phyloP scores from a whole-genome alignment of 2,329 filamentous ascomycete species.

The Arthroderma sp. region DNA sequence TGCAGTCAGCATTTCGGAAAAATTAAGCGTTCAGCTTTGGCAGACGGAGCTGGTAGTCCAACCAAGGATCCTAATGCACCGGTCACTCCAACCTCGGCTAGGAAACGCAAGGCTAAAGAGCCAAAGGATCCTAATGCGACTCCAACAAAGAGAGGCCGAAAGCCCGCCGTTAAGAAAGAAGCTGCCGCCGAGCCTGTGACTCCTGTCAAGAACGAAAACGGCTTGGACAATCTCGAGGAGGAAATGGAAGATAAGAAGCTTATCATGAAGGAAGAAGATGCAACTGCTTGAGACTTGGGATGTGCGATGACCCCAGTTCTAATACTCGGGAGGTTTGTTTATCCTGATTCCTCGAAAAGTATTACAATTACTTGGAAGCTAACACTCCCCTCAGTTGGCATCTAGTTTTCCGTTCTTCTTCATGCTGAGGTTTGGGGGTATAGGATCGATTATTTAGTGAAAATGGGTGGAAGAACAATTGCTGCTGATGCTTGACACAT shows the following conservation, averaged over 20 bases:
- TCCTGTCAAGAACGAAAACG: background rate
- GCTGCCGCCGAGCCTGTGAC: background rate
- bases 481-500: too few species aligned
- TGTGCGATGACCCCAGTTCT: too few species aligned
- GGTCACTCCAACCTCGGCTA: background rate
- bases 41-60: background rate
- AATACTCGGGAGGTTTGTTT: too few species aligned
- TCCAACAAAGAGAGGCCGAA: slow-evolving; percentile 7
- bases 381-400: too few species aligned
- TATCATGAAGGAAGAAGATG: background rate
- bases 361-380: too few species aligned
- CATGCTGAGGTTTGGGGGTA: too few species aligned
- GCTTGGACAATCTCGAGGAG: background rate
- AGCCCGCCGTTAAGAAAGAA: slow-evolving; percentile 1
- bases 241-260: background rate
- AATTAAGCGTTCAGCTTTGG: slow-evolving; percentile 4
- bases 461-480: too few species aligned
- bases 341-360: too few species aligned
- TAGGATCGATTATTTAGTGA: too few species aligned
- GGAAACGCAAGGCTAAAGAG: slow-evolving; percentile 6
- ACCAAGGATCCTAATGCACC: background rate
- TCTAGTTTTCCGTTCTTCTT: too few species aligned
- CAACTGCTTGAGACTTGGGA: background rate
- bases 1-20: slow-evolving; percentile 5
- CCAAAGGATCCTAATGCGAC: slow-evolving; percentile 7